Conservation (phyloP, 208 protist species). For the Endotrypanum monterogeii region DNA sequence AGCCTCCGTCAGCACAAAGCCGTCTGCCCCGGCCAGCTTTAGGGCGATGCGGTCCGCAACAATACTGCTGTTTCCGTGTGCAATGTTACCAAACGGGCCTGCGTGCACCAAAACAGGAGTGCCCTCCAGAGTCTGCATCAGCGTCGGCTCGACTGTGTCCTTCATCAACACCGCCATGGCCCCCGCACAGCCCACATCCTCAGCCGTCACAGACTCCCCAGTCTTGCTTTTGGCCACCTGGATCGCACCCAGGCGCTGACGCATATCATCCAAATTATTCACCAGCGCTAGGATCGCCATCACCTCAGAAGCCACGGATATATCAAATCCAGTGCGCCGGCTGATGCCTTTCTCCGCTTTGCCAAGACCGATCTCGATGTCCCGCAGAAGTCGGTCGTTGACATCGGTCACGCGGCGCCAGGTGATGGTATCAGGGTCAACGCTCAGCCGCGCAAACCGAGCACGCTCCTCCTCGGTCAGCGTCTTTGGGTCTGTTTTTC, state of each 20-base stretch:
- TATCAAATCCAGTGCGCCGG: constrained; percentile 95
- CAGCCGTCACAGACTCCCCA: constrained; percentile 88
- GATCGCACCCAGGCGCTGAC: constrained; percentile 83
- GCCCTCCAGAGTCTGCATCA: constrained; percentile 98
- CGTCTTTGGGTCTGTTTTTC: constrained; percentile 88
- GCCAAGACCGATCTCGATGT: constrained; percentile 95
- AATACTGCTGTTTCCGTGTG: constrained; percentile 98
- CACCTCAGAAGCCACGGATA: constrained; percentile 97
- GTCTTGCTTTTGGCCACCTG: constrained; percentile 77
- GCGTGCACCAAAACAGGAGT: constrained; percentile 97
- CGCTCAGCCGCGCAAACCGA: constrained; percentile 95
- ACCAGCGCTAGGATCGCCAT: constrained; percentile 98
- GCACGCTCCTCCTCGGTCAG: constrained; percentile 88
- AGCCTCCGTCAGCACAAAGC: constrained; percentile 97
- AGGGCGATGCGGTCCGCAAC: constrained; percentile 96
- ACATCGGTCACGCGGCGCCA: constrained; percentile 97
- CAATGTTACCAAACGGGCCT: constrained; percentile 99
- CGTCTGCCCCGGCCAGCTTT: constrained; percentile 94
- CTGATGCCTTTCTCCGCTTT: constrained; percentile 89
- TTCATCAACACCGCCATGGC: constrained; percentile 97
- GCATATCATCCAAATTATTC: constrained; percentile 94
- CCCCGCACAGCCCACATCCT: constrained; percentile 91
- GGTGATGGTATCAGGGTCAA: constrained; percentile 96
- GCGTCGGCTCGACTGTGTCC: constrained; percentile 94
- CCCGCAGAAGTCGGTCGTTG: constrained; percentile 97